Evolutionary conservation across 768 basidiomycete genomes (phyloP).

Genomic region (Holtermanniella nyarrowii): DNA sequence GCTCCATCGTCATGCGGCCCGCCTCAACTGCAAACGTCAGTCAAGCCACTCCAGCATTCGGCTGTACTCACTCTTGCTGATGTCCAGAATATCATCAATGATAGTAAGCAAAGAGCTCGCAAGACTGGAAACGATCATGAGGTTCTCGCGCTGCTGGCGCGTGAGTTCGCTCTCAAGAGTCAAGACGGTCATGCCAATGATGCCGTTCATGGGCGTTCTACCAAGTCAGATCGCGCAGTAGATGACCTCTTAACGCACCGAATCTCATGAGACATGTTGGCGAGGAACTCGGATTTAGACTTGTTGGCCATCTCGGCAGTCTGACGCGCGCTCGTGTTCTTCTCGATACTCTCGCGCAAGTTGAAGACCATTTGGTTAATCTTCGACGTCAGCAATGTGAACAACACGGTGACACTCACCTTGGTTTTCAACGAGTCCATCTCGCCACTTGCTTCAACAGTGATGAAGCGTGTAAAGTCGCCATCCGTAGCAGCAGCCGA

Average conservation of each 20-base stretch:
- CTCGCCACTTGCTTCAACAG: slow-evolving; percentile 94
- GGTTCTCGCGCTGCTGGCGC: slow-evolving; percentile 84
- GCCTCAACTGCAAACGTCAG: slow-evolving; percentile 64
- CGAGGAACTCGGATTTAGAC: slow-evolving; percentile 94
- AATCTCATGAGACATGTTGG: slow-evolving; percentile 97
- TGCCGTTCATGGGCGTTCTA: slow-evolving; percentile 99
- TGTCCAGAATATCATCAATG: slow-evolving; percentile 98
- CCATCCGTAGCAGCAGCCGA: slow-evolving; percentile 97
- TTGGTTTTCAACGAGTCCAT: slow-evolving; percentile 99
- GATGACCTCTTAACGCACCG: slow-evolving; percentile 50
- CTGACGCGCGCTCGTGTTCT: slow-evolving; percentile 94
- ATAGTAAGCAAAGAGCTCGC: slow-evolving; percentile 87
- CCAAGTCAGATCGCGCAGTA: not conserved
- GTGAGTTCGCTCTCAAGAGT: slow-evolving; percentile 94
- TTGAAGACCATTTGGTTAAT: slow-evolving; percentile 85
- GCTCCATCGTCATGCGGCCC: slow-evolving; percentile 99
- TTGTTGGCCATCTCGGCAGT: slow-evolving; percentile 96
- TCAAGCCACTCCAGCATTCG: slow-evolving; percentile 10
- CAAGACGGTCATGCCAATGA: slow-evolving; percentile 99
- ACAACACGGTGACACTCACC: slow-evolving; percentile 51
- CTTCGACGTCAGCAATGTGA: not conserved
- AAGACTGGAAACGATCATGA: slow-evolving; percentile 87
- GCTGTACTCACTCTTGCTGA: slow-evolving; percentile 79
- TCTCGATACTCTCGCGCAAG: slow-evolving; percentile 90
- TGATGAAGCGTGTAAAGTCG: slow-evolving; percentile 97